A percentile compares a stretch with the other conserved stretches of the same genome.
Evolutionary conservation across 371 early-diverging fungal species (phyloP).

Genomic region (Mortierella sp.): DNA sequence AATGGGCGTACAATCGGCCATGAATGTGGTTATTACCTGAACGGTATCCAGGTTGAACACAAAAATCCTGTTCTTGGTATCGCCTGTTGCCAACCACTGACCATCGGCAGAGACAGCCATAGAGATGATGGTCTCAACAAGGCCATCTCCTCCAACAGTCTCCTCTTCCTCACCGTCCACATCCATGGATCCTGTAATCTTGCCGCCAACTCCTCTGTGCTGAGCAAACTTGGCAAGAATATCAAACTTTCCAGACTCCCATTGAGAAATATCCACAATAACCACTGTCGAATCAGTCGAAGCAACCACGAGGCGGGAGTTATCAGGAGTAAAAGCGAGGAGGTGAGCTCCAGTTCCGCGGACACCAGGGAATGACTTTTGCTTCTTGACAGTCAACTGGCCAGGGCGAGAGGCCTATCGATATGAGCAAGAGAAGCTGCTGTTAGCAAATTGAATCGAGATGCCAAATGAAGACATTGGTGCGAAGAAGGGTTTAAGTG

Average conservation of each 20-base stretch:
- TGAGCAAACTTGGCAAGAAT: slow-evolving; percentile 73
- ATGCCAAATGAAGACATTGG: background rate
- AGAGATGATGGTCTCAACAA: slow-evolving; percentile 69
- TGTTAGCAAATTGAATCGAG: background rate
- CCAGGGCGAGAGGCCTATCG: slow-evolving; percentile 59
- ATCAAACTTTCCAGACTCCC: slow-evolving; percentile 67
- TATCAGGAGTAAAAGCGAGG: slow-evolving; percentile 81
- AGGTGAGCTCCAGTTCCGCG: slow-evolving; percentile 70
- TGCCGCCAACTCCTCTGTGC: slow-evolving; percentile 66
- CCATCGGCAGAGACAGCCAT: slow-evolving; percentile 85
- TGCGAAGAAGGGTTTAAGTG: background rate
- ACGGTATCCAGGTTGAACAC: slow-evolving; percentile 85
- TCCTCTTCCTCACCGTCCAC: slow-evolving; percentile 66
- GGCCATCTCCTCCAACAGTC: slow-evolving; percentile 58
- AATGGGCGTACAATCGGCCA: background rate
- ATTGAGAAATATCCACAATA: slow-evolving; percentile 72
- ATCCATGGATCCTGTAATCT: slow-evolving; percentile 39
- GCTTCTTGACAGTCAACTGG: slow-evolving; percentile 67
- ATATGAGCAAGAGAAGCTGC: background rate
- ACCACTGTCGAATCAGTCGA: slow-evolving; percentile 76
- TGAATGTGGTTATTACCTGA: slow-evolving; percentile 63
- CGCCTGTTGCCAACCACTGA: slow-evolving; percentile 87
- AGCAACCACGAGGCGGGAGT: slow-evolving; percentile 72
- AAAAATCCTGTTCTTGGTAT: slow-evolving; percentile 79
- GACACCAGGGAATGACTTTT: slow-evolving; percentile 60